Base-by-base conservation (phyloP, 352 stramenopile species). In the Phytophthora idaei region DNA sequence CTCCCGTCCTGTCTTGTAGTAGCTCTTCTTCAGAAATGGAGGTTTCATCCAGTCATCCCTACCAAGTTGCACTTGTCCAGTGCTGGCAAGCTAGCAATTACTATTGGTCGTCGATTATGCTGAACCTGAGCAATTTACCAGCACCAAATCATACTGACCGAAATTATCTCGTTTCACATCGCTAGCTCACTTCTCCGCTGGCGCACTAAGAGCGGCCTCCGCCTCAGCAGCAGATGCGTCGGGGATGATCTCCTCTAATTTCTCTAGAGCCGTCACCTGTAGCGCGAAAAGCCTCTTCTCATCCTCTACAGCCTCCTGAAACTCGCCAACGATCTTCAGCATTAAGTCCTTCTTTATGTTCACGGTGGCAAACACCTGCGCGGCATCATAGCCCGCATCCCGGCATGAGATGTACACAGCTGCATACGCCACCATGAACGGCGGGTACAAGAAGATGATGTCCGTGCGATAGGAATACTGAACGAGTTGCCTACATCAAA, bases 361-460 rank as follows among this genome's bases (percentile, higher is more conserved):
- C 21, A 94, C 81, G 17, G 44, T 76, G 14, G 82, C 57, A 68
- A 96, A 94, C 64, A 95, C 85, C 41, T 92, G 77, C 15, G 74
- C 73, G 10, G 83, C 81, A 66, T 96, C 78, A 64, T 94, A 96
- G 29, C 82, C 85, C 8, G 86, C 80, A 50, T 94, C 85, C 10
- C 87, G 64, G 54, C 85, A 90, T 25, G 87, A 81, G 56, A 96
- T 93, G 64, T 92, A 94, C 1, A 78, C 81, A 1, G 83, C 85
- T 0, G 89, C 89, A 64, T 94, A 92, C 28, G 89, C 89, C n/a
- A 96, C 81, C 85, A 96, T 93, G 67, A 96, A 96, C 25, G 88
- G 86, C 34, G 88, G 86, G 57, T 94, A 80, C 34, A 94, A 70
- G 56, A 94, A 68, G 45, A 96, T 93, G 64, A 96, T 91, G 59